Evolutionary conservation across 352 stramenopile genomes (phyloP), one percentile per base, ranked within the genome.

Genomic region (Halophytophthora batemanensis): DNA sequence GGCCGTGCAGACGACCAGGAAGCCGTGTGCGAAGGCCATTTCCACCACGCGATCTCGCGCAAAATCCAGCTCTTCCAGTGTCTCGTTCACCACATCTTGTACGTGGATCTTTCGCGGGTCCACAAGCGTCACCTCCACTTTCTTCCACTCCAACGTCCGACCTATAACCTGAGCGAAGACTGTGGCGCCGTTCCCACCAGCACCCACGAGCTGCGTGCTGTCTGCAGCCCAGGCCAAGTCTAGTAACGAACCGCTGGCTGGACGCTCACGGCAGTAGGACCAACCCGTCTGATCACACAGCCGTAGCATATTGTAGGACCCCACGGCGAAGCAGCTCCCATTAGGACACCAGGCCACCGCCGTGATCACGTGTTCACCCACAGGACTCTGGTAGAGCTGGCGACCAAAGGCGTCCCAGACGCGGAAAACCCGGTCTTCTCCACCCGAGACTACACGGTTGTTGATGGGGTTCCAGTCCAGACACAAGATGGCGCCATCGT

Each of bases 381-480:
- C 60, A 1, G 73, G 65, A 50, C 83, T 94, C 43, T 93, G 75
- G 59, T 95, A 98, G 37, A 98, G 61, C 47, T 96, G 84, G 5
- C 90, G 82, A 1, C 93, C 93, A 56, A 96, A 97, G 12, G 74
- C 74, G 58, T 98, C 92, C 91, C 93, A 98, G 12, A 97, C 80
- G 10, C 90, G 75, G 62, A 97, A 98, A 22, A 90, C 78, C 6
- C 93, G 77, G 59, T 98, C 93, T 69, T 98, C 93, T 4, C 92
- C 89, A 22, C 93, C 93, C 10, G 81, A 96, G 36, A 98, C 73
- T 46, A 98, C 80, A 19, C 87, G 79, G 39, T 95, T 90, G 55
- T 93, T 96, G 43, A 97, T 95, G 35, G 82, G 71, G 50, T 93
- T 97, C 93, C 93, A 98, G 64, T 97, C 90, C n/a, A 97, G 60